Percentiles rank a stretch among this genome's conserved stretches.
Evolutionary conservation across 2,329 filamentous ascomycete species (phyloP).

Genomic region (Aspergillus persii): DNA sequence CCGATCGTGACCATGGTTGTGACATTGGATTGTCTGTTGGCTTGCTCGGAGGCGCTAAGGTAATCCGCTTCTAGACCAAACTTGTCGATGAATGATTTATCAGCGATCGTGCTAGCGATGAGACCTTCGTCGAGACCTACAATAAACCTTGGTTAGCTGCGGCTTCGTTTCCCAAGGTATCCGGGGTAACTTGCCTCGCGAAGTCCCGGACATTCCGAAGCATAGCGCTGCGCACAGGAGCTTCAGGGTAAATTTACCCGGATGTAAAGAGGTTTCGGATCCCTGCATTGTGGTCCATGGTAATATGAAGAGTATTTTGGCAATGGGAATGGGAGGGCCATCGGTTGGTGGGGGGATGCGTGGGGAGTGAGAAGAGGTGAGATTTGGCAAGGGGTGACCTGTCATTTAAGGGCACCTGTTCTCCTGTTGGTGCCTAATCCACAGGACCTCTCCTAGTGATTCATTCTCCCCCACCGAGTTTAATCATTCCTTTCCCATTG

Average conservation of each 20-base stretch:
- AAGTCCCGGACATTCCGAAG: conserved; percentile 16
- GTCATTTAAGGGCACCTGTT: background rate
- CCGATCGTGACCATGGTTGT: conserved; percentile 43
- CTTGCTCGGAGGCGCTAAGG: conserved; percentile 21
- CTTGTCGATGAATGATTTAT: conserved; percentile 17
- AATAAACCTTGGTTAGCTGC: background rate
- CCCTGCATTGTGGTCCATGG: background rate
- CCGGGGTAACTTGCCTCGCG: conserved; percentile 10
- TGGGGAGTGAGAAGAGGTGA: background rate
- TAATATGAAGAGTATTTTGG: background rate
- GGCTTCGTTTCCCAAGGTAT: background rate
- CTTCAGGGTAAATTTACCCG: background rate
- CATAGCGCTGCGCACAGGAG: conserved; percentile 13
- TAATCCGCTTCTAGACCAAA: conserved; percentile 9
- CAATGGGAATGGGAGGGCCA: background rate
- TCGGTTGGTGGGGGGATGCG: background rate
- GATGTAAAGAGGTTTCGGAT: background rate
- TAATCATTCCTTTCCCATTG: background rate
- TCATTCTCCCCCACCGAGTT: background rate
- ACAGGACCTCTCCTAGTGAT: background rate
- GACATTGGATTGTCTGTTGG: conserved; percentile 36
- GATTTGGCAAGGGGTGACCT: background rate
- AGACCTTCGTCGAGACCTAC: conserved; percentile 22
- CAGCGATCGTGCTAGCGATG: conserved; percentile 20
- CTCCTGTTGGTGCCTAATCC: background rate